Conservation (phyloP, 2,329 filamentous ascomycete species). For the Pyrenophora seminiperda region DNA sequence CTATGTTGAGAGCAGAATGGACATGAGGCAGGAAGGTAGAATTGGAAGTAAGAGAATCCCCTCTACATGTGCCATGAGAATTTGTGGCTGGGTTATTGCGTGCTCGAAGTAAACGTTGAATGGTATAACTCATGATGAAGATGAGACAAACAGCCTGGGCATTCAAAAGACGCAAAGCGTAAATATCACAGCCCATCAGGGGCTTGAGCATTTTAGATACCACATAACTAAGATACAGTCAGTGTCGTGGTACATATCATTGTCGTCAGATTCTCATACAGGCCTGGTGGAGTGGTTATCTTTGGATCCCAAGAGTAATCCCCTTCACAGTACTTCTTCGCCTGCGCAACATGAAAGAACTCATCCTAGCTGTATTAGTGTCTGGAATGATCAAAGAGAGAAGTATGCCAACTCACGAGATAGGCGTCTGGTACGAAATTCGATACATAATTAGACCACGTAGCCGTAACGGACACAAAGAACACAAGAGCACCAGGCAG, state of each 20-base stretch:
- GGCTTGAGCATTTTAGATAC: slow-evolving; percentile 47
- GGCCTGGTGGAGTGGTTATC: slow-evolving; percentile 91
- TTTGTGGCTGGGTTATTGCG: slow-evolving; percentile 3
- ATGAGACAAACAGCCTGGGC: slow-evolving; percentile 45
- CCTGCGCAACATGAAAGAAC: slow-evolving; percentile 88
- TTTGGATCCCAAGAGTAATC: slow-evolving; percentile 86
- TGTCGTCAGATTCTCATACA: slow-evolving; percentile 53
- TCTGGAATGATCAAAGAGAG: background rate
- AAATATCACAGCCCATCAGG: slow-evolving; percentile 50
- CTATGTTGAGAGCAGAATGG: slow-evolving; percentile 76
- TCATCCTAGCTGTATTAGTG: slow-evolving; percentile 67
- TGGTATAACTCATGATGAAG: slow-evolving; percentile 36
- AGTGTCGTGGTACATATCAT: slow-evolving; percentile 27
- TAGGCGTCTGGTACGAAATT: slow-evolving; percentile 62
- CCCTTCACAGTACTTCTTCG: slow-evolving; percentile 80
- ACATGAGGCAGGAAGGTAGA: slow-evolving; percentile 49
- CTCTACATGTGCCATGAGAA: background rate
- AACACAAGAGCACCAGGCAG: slow-evolving; percentile 28
- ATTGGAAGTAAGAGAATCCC: slow-evolving; percentile 9
- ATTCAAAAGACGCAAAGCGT: slow-evolving; percentile 48
- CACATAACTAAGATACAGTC: slow-evolving; percentile 46
- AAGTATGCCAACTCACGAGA: slow-evolving; percentile 52
- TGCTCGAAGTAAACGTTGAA: slow-evolving; percentile 24
- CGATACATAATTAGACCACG: slow-evolving; percentile 50
- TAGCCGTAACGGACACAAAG: slow-evolving; percentile 26